A percentile compares a stretch with the other conserved stretches of the same genome.
Evolutionary conservation across 2,329 filamentous ascomycete species (phyloP).

Genomic region (Lizonia empirigonia): DNA sequence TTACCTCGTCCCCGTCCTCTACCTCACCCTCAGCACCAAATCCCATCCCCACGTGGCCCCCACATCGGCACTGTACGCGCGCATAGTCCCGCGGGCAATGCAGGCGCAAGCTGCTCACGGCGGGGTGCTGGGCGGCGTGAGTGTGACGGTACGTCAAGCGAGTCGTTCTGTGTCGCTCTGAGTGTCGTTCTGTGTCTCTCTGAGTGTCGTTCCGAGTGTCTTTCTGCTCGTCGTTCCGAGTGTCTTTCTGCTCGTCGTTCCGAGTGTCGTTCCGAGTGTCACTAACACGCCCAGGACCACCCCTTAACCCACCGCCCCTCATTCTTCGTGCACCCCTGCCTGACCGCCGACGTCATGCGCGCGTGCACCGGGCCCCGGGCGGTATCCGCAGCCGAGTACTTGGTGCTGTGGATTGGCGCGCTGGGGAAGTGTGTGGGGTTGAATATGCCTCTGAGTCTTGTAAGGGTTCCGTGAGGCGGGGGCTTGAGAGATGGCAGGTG

Average conservation of each 20-base stretch:
- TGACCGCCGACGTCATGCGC: conserved; percentile 80
- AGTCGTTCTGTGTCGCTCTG: too few species aligned
- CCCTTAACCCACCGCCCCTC: conserved; percentile 76
- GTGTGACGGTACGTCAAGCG: conserved; percentile 44
- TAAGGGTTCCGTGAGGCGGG: too few species aligned
- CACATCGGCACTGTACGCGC: conserved; percentile 42
- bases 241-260: too few species aligned
- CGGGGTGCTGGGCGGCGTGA: conserved; percentile 50
- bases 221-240: too few species aligned
- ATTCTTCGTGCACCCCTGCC: conserved; percentile 93
- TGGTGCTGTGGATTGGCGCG: conserved; percentile 88
- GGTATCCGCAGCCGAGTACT: conserved; percentile 66
- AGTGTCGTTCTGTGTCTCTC: too few species aligned
- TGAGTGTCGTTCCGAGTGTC: too few species aligned
- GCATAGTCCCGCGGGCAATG: conserved; percentile 45
- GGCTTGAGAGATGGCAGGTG: too few species aligned
- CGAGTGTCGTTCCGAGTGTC: too few species aligned
- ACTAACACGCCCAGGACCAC: conserved; percentile 66
- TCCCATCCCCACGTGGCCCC: conserved; percentile 38
- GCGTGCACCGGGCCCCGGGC: conserved; percentile 50
- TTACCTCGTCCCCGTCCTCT: conserved; percentile 55
- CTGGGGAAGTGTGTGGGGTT: conserved; percentile 81
- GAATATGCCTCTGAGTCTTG: conserved; percentile 73
- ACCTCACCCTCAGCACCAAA: too few species aligned
- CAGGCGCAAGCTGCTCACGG: conserved; percentile 39